A percentile compares a stretch with the other conserved stretches of the same genome.
phyloP scores from a whole-genome alignment of 331 rosid genomes.

The Quercus tomentella region DNA sequence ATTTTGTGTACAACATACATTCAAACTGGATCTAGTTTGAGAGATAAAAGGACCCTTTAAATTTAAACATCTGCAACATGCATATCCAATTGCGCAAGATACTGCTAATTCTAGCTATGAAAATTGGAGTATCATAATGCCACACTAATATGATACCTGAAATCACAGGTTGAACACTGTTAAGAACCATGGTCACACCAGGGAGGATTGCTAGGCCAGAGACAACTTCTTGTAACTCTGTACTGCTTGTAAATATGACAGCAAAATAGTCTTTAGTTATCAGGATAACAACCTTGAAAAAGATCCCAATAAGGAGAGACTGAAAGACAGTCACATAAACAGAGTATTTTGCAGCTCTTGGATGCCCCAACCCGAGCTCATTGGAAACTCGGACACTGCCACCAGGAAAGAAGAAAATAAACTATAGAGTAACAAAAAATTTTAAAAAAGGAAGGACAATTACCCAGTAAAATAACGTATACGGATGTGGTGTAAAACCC shows the following conservation, averaged over 20 bases:
- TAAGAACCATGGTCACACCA: conserved; percentile 56
- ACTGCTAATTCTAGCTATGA: not conserved
- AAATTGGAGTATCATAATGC: not conserved
- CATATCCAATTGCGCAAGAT: not conserved
- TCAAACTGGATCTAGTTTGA: no score
- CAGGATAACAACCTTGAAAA: conserved; percentile 40
- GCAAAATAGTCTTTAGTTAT: conserved; percentile 43
- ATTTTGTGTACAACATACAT: no score
- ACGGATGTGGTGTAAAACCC: no score
- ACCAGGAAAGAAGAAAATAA: conserved; percentile 1
- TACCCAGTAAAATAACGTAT: not conserved
- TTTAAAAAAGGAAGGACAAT: not conserved
- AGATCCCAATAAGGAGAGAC: conserved; percentile 57
- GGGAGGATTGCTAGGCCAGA: conserved; percentile 62
- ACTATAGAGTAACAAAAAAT: not conserved
- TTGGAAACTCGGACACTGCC: conserved; percentile 80
- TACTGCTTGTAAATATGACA: conserved; percentile 48
- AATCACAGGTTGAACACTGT: conserved; percentile 57
- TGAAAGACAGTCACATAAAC: conserved; percentile 49
- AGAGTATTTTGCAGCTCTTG: conserved; percentile 64
- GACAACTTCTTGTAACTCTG: conserved; percentile 45
- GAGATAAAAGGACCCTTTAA: not conserved
- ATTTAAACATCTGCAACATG: not conserved
- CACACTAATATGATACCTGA: conserved; percentile 37
- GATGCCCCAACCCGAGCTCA: conserved; percentile 72